Evolutionary conservation across 306 rosid species (phyloP).

Genomic region (Cucurbita ficifolia): DNA sequence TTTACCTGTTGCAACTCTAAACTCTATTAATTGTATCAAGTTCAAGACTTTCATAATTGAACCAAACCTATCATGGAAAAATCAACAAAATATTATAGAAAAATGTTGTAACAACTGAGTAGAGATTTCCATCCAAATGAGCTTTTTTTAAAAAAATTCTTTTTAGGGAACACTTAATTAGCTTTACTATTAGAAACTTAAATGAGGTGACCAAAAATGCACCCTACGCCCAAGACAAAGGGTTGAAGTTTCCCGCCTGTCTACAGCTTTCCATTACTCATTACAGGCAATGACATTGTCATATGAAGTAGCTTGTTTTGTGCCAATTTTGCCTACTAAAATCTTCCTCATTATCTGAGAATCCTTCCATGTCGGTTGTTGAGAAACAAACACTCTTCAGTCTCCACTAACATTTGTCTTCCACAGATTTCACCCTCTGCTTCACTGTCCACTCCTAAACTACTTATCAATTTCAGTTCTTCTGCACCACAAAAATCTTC

Average conservation of each 20-base stretch:
- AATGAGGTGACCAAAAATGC: slow-evolving; percentile 2
- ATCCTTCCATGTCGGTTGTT: background rate
- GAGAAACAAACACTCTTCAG: slow-evolving; percentile 1
- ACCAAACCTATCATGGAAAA: too few relatives aligned
- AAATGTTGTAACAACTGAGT: too few relatives aligned
- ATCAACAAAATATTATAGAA: too few relatives aligned
- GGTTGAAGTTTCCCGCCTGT: background rate
- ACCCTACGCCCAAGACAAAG: background rate
- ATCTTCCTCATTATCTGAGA: background rate
- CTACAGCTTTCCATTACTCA: background rate
- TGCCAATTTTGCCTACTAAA: background rate
- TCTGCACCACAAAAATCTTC: background rate
- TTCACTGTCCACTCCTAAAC: background rate
- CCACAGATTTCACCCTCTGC: background rate
- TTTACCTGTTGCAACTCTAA: too few relatives aligned
- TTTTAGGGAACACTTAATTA: too few relatives aligned
- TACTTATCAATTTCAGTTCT: background rate
- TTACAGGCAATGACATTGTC: background rate
- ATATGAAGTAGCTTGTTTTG: background rate
- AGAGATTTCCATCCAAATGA: too few relatives aligned
- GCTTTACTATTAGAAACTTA: background rate
- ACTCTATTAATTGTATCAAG: too few relatives aligned
- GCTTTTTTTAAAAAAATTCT: too few relatives aligned
- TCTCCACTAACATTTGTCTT: slow-evolving; percentile 2
- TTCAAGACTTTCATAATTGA: too few relatives aligned